Percentiles rank a stretch among this genome's conserved stretches.
Evolutionary conservation across 176 grass and related monocot genomes (phyloP).

Genomic region (Guadua angustifolia): DNA sequence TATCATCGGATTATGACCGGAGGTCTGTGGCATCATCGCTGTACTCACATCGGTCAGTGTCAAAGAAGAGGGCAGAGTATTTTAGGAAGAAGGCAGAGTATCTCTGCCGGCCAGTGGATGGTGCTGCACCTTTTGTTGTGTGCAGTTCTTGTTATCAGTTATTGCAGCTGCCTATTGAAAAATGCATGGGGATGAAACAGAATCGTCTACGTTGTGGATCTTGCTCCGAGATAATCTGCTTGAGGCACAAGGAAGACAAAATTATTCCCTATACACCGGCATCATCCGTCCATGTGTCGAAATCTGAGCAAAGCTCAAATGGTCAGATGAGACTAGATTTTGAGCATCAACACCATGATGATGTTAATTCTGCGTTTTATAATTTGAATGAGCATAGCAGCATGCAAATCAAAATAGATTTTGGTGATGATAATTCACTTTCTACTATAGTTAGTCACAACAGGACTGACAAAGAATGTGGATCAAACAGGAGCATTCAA

Average conservation of each 20-base stretch:
- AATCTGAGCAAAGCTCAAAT: conserved; percentile 51
- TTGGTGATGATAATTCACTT: conserved; percentile 56
- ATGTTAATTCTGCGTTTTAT: conserved; percentile 52
- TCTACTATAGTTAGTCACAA: conserved; percentile 43
- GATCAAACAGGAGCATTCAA: conserved; percentile 48
- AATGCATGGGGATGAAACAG: conserved; percentile 50
- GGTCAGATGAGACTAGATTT: conserved; percentile 48
- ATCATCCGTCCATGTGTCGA: conserved; percentile 32
- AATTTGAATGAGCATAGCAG: conserved; percentile 53
- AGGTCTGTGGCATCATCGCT: conserved; percentile 56
- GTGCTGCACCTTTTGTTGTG: conserved; percentile 76
- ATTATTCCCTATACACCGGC: conserved; percentile 22
- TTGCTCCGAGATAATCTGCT: conserved; percentile 60
- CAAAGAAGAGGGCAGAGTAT: conserved; percentile 57
- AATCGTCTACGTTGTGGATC: conserved; percentile 66
- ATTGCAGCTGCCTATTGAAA: conserved; percentile 68
- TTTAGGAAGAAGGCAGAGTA: conserved; percentile 62
- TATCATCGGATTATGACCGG: conserved; percentile 62
- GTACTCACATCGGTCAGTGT: conserved; percentile 53
- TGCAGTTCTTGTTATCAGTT: conserved; percentile 80
- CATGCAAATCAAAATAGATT: conserved; percentile 51
- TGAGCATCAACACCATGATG: conserved; percentile 41
- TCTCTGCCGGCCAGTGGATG: conserved; percentile 65
- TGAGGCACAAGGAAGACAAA: conserved; percentile 50
- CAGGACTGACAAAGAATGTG: conserved; percentile 49